Evolutionary conservation across 192 early-diverging fungal genomes (phyloP).

Genomic region (Coemansia sp.): DNA sequence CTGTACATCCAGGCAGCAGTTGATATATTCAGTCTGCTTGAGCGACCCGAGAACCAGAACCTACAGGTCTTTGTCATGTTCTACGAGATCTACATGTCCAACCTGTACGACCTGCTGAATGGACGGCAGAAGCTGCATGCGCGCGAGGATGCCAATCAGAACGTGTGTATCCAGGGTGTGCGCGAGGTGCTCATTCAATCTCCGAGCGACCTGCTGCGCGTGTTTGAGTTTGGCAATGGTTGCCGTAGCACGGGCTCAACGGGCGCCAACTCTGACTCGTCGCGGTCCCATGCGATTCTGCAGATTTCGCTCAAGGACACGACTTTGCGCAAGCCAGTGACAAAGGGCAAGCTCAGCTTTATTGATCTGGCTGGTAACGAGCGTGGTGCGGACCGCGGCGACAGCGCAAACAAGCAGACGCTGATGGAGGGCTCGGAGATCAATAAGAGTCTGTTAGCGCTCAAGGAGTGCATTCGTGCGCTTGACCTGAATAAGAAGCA

Average conservation of each 20-base stretch:
- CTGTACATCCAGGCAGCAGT: constrained; percentile 89
- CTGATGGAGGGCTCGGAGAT: constrained; percentile 99
- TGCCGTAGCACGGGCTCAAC: constrained; percentile 92
- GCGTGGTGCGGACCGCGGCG: constrained; percentile 94
- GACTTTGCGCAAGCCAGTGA: constrained; percentile 54
- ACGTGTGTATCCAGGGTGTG: constrained; percentile 88
- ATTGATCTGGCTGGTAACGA: constrained; percentile 99
- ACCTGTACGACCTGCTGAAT: constrained; percentile 92
- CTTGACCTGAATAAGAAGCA: constrained; percentile 93
- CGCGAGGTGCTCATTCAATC: constrained; percentile 83
- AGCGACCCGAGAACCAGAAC: constrained; percentile 65
- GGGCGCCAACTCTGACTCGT: constrained; percentile 92
- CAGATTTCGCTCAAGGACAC: constrained; percentile 83
- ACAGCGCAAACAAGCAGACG: constrained; percentile 83
- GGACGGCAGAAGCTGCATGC: constrained; percentile 89
- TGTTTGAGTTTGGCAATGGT: constrained; percentile 90
- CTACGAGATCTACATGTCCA: constrained; percentile 97
- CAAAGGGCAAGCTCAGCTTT: constrained; percentile 88
- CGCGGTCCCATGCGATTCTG: constrained; percentile 95
- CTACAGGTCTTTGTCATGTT: constrained; percentile 82
- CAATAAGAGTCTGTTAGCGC: constrained; percentile 95
- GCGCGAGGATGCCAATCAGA: constrained; percentile 92
- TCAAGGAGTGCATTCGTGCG: constrained; percentile 98
- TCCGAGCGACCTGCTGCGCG: constrained; percentile 82
- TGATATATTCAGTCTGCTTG: constrained; percentile 82